Conservation (phyloP, 768 basidiomycete species). For the Lactarius sp. region DNA sequence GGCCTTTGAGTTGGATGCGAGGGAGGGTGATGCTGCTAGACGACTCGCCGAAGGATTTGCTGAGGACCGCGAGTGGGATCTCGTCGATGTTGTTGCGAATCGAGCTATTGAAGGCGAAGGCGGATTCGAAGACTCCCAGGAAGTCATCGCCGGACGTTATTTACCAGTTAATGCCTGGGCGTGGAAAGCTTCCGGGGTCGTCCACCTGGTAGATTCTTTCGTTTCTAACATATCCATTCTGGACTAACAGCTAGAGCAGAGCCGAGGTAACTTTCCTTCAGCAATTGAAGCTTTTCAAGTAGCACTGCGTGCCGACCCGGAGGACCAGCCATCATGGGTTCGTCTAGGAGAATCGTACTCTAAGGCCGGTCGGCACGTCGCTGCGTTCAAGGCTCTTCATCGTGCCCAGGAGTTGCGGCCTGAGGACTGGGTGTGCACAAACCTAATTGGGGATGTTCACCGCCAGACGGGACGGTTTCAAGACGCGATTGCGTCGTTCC, state of each 20-base stretch:
- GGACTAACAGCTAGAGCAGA: constrained; percentile 39
- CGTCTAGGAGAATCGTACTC: constrained; percentile 89
- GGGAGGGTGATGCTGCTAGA: constrained; percentile 80
- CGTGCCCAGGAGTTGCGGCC: constrained; percentile 70
- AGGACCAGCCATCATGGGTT: constrained; percentile 82
- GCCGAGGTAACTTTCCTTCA: constrained; percentile 57
- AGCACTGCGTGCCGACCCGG: constrained; percentile 71
- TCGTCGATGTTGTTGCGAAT: constrained; percentile 90
- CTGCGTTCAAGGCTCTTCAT: constrained; percentile 81
- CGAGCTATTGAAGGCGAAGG: constrained; percentile 93
- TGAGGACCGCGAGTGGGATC: constrained; percentile 90
- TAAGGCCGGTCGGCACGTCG: constrained; percentile 80
- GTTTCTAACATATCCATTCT: neutral
- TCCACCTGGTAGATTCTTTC: constrained; percentile 65
- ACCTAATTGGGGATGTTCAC: constrained; percentile 81
- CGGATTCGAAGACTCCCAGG: constrained; percentile 47
- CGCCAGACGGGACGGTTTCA: constrained; percentile 67
- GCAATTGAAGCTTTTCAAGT: constrained; percentile 85
- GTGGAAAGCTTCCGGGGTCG: constrained; percentile 93
- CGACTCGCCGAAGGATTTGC: constrained; percentile 87
- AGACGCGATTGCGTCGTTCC: constrained; percentile 67
- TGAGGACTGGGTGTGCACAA: constrained; percentile 77
- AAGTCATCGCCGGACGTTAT: constrained; percentile 44
- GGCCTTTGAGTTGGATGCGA: constrained; percentile 92
- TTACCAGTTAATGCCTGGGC: constrained; percentile 89